These are phyloP conservation scores for Paecilomyces sp. DNA, from an alignment of 2,329 filamentous ascomycete genomes.

Conservation along the genomic window DNA sequence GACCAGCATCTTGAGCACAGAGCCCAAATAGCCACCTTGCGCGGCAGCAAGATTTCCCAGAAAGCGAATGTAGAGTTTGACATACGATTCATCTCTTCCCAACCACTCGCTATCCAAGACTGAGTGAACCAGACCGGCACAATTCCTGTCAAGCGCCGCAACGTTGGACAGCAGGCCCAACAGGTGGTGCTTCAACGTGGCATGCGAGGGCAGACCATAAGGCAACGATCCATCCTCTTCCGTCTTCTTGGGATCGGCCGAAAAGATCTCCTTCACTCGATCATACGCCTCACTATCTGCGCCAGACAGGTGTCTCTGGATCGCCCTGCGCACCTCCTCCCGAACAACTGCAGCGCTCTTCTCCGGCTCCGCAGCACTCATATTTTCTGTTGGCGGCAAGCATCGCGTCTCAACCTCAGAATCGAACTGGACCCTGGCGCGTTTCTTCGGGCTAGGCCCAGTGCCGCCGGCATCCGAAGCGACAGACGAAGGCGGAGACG, in stretches of 20 bases:
- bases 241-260: conserved; percentile 36
- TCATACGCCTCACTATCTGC: conserved; percentile 53
- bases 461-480: conserved; percentile 18
- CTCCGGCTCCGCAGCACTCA: conserved; percentile 39
- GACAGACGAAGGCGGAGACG: conserved; percentile 22
- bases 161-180: conserved; percentile 52
- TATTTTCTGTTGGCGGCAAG: conserved; percentile 30
- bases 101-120: conserved; percentile 55
- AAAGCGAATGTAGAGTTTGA: conserved; percentile 50
- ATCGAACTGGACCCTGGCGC: conserved; percentile 37
- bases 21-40: conserved; percentile 68
- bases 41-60: conserved; percentile 65
- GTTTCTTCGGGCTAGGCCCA: conserved; percentile 30
- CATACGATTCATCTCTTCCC: conserved; percentile 53
- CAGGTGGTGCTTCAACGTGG: conserved; percentile 51
- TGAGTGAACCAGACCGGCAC: conserved; percentile 51
- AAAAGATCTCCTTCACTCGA: conserved; percentile 48
- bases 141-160: conserved; percentile 48
- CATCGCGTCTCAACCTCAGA: conserved; percentile 26
- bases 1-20: conserved; percentile 73
- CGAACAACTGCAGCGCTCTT: conserved; percentile 52
- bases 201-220: conserved; percentile 44
- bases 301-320: conserved; percentile 44
- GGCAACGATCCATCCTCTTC: conserved; percentile 24
- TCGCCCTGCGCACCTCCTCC: conserved; percentile 54